These are phyloP conservation scores for Strobilomyces echinocephalus DNA, from an alignment of 768 basidiomycete genomes.

Conservation along the genomic window DNA sequence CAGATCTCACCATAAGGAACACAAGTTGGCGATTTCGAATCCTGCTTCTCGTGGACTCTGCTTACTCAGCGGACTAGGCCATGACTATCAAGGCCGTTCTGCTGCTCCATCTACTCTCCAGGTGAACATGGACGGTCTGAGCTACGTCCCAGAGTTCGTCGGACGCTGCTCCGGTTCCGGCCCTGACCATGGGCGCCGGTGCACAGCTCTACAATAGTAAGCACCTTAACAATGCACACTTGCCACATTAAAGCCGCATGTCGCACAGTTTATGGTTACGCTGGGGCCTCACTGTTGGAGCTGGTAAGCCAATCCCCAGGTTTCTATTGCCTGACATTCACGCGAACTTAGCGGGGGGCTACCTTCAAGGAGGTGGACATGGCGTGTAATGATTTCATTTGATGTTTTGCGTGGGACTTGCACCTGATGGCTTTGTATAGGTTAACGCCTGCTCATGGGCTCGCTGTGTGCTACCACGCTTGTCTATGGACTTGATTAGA, in stretches of 20 bases:
- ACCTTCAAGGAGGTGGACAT: constrained; percentile 47
- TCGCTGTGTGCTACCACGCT: constrained; percentile 28
- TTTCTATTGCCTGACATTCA: background rate
- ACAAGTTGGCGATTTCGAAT: constrained; percentile 11
- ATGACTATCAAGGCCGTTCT: constrained; percentile 23
- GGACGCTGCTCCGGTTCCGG: constrained; percentile 8
- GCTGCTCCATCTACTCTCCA: constrained; percentile 24
- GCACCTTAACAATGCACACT: background rate
- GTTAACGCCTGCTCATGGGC: constrained; percentile 38
- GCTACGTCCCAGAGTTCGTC: constrained; percentile 17
- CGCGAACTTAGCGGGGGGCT: constrained; percentile 40
- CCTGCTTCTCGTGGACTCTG: background rate
- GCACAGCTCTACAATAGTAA: constrained; percentile 13
- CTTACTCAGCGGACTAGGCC: constrained; percentile 11
- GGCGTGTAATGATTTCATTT: constrained; percentile 19
- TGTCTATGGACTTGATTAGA: background rate
- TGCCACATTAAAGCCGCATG: background rate
- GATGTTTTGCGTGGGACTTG: background rate
- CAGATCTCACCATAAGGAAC: constrained; percentile 19
- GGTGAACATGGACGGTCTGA: constrained; percentile 17
- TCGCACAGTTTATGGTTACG: constrained; percentile 16
- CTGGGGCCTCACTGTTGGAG: constrained; percentile 18
- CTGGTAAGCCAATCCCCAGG: background rate
- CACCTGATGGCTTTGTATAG: constrained; percentile 1
- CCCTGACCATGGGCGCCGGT: constrained; percentile 19